Evolutionary conservation across 345 rosid species (phyloP).

Genomic region (Camelina laxa): DNA sequence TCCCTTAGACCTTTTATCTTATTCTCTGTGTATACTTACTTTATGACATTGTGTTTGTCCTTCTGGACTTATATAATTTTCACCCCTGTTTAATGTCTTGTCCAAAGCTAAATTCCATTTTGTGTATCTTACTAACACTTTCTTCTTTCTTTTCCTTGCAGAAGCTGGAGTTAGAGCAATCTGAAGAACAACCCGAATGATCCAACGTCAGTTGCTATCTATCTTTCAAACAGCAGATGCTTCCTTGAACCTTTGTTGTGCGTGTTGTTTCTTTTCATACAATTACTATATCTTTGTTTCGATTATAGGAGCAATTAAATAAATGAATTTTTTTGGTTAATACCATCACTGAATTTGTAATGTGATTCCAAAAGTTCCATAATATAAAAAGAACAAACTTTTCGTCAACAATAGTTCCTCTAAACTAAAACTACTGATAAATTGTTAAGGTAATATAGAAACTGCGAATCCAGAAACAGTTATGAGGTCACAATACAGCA

Average conservation of each 20-base stretch:
- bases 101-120: background rate
- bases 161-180: conserved; percentile 40
- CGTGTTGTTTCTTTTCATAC: conserved; percentile 26
- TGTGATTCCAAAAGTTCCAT: background rate
- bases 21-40: background rate
- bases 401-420: background rate
- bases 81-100: background rate
- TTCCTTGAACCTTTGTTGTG: conserved; percentile 4
- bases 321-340: conserved; percentile 10
- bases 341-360: conserved; percentile 13
- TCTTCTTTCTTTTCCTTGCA: conserved; percentile 5
- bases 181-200: conserved; percentile 44
- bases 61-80: background rate
- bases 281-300: conserved; percentile 26
- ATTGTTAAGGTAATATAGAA: background rate
- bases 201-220: background rate
- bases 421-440: background rate
- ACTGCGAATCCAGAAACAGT: conserved; percentile 2
- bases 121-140: background rate
- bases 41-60: conserved; percentile 11
- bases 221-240: conserved; percentile 27
- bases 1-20: background rate
- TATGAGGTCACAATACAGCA: no score
- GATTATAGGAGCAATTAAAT: conserved; percentile 38
- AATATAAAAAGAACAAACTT: background rate